A percentile compares a stretch with the other conserved stretches of the same genome.
These are phyloP conservation scores for Acorus gramineus DNA, from an alignment of 106 monocot genomes.

Conservation along the genomic window DNA sequence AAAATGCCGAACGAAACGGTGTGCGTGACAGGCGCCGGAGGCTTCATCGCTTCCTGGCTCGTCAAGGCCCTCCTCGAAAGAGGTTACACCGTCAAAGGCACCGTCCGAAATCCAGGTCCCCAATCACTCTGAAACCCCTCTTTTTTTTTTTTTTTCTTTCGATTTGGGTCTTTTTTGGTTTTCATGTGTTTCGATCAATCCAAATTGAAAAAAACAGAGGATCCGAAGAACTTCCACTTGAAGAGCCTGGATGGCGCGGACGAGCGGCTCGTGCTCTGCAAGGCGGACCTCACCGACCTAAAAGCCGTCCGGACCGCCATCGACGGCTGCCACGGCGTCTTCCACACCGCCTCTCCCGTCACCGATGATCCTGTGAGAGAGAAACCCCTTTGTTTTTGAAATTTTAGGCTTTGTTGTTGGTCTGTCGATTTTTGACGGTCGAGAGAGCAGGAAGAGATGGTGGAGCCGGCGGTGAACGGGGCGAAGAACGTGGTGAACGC, in stretches of 20 bases:
- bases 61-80: conserved; percentile 34
- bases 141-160: too few relatives aligned
- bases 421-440: background rate
- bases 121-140: too few relatives aligned
- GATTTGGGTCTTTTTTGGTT: too few relatives aligned
- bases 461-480: conserved; percentile 30
- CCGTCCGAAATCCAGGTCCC: conserved; percentile 5
- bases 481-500: conserved; percentile 25
- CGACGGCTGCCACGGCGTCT: conserved; percentile 39
- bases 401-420: background rate
- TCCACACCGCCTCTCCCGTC: conserved; percentile 47
- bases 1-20: background rate
- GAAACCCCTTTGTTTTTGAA: too few relatives aligned
- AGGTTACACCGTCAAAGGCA: conserved; percentile 27
- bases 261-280: conserved; percentile 23
- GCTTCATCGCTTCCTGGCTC: conserved; percentile 44
- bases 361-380: conserved; percentile 33
- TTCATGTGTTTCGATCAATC: too few relatives aligned
- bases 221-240: conserved; percentile 33
- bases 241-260: conserved; percentile 33
- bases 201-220: conserved; percentile 7
- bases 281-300: conserved; percentile 32
- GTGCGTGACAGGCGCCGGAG: conserved; percentile 46
- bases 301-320: conserved; percentile 23
- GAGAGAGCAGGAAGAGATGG: conserved; percentile 20